Base-by-base conservation (phyloP, 768 basidiomycete species). In the Phaffia tasmanica region DNA sequence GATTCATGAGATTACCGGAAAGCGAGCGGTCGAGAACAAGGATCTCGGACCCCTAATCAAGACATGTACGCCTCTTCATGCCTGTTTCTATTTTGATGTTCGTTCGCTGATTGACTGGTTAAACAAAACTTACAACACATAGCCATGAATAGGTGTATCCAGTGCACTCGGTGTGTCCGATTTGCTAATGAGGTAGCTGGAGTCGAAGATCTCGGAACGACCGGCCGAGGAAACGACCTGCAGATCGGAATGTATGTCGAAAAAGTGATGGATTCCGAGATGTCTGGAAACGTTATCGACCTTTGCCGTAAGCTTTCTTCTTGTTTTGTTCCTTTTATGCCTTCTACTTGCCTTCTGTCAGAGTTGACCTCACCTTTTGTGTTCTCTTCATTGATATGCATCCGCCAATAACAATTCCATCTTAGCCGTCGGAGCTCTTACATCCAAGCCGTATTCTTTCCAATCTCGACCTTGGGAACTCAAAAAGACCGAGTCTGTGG, bases 171-270 rank as follows among this genome's bases (percentile, higher is more conserved):
- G 67, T 99, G 95, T 77, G 89, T 98, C 30, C 88, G 95, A 60
- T 99, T 99, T 74, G 94, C 95, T 32, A 99, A 98, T 78, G 95
- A 99, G 76, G 94, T 98, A 55, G 95, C 95, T 1, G 95, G 95
- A 63, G 92, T 97, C 9, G 92, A 98, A 78, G 94, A 98, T 72
- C 80, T 99, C 27, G 95, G 95, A 54, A 92, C 92, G 3, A 93
- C 92, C 2, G 95, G 95, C 15, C 86, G 94, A 68, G 95, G 95
- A 58, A 98, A 99, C 76, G 92, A 94, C 80, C 81, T 99, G 80
- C 92, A 98, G 79, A 98, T 99, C 72, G 93, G 94, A 68, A 98
- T 86, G 80, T 98, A 99, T 74, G 87, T 98, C 62, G 90, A 92
- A 79, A 97, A 93, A 81, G 88, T 86, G 68, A 88, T 99, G 86